phyloP scores from a whole-genome alignment of 257 asterid species.

The Salvia rosmarinus region DNA sequence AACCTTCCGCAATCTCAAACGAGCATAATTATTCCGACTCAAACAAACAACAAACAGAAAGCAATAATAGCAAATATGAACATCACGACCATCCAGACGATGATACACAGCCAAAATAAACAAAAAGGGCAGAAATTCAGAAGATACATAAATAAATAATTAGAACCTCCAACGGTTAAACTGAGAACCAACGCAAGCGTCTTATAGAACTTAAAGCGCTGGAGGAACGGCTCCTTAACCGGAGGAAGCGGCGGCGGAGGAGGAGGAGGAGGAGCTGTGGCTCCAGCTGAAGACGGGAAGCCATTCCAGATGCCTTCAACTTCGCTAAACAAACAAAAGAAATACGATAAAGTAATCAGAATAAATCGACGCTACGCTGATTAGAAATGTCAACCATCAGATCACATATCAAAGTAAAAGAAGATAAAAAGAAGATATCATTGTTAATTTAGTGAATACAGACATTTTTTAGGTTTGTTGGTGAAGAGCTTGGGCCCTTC shows the following conservation, averaged over 20 bases:
- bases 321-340: conserved; percentile 47
- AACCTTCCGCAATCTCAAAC: background rate
- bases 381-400: conserved; percentile 16
- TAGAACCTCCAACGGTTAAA: conserved; percentile 76
- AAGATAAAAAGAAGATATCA: background rate
- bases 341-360: conserved; percentile 8
- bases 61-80: background rate
- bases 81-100: background rate
- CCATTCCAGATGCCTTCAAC: conserved; percentile 56
- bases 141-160: background rate
- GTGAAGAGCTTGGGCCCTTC: conserved; percentile 58
- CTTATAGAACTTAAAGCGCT: conserved; percentile 53
- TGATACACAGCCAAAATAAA: background rate
- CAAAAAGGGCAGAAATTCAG: conserved; percentile 1
- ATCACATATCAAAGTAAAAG: background rate
- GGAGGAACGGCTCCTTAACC: conserved; percentile 54
- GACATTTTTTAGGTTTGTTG: conserved; percentile 76
- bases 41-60: conserved; percentile 13
- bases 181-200: conserved; percentile 75
- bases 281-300: conserved; percentile 38
- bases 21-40: background rate
- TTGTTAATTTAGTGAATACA: background rate
- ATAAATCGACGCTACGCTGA: background rate
- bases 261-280: conserved; percentile 45
- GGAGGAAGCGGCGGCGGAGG: conserved; percentile 45